phyloP scores from a whole-genome alignment of 2,329 filamentous ascomycete species.

The Neoscytalidium dimidiatum region DNA sequence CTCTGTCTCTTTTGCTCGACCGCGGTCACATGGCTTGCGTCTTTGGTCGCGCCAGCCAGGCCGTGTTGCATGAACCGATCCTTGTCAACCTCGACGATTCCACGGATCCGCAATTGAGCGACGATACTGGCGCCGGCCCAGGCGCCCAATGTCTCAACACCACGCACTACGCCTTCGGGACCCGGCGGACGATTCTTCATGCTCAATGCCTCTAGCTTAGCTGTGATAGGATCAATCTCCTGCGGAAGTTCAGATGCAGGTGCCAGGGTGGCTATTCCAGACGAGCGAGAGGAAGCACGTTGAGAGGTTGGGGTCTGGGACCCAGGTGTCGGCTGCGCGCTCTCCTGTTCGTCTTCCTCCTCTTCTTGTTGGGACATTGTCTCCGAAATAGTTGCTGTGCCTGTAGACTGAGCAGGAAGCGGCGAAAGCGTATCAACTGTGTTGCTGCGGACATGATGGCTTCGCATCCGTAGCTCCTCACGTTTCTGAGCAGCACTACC shows the following conservation, averaged over 20 bases:
- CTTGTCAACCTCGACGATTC: slow-evolving; percentile 69
- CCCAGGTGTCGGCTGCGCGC: neutral
- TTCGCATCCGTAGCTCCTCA: slow-evolving; percentile 12
- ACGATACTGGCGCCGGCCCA: slow-evolving; percentile 75
- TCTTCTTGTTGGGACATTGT: slow-evolving; percentile 1
- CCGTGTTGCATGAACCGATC: slow-evolving; percentile 73
- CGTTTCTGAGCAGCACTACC: slow-evolving; percentile 53
- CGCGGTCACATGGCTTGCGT: slow-evolving; percentile 24
- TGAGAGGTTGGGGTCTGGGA: neutral
- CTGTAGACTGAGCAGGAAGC: neutral
- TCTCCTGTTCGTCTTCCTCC: neutral
- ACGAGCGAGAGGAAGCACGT: slow-evolving; percentile 17
- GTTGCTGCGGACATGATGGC: slow-evolving; percentile 18
- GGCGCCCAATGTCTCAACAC: slow-evolving; percentile 68
- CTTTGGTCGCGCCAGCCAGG: slow-evolving; percentile 59
- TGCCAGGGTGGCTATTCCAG: slow-evolving; percentile 11
- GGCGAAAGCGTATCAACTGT: slow-evolving; percentile 13
- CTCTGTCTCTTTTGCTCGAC: slow-evolving; percentile 16
- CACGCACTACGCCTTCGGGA: slow-evolving; percentile 63
- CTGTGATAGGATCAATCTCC: slow-evolving; percentile 60
- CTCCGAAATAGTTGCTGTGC: neutral
- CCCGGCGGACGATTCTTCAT: slow-evolving; percentile 41
- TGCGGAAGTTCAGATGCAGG: slow-evolving; percentile 48
- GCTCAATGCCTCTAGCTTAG: slow-evolving; percentile 55
- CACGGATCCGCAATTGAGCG: slow-evolving; percentile 67